Evolutionary conservation across 2,329 filamentous ascomycete genomes (phyloP).

Genomic region (Elsinoe arachidis): DNA sequence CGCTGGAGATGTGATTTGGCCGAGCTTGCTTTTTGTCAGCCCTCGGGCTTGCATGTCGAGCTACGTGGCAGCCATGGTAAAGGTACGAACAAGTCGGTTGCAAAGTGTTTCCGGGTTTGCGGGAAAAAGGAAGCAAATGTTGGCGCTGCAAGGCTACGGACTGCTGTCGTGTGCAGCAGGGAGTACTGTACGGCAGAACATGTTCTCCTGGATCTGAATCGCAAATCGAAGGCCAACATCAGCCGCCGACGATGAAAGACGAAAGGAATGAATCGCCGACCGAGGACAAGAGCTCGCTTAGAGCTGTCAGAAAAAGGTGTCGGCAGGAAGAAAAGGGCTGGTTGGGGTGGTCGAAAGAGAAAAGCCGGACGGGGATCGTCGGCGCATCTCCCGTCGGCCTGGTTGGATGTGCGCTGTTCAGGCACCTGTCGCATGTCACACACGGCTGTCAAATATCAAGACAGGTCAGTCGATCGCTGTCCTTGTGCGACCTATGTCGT

Average conservation of each 20-base stretch:
- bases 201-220: constrained; percentile 1
- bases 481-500: not conserved
- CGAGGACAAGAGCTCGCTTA: not conserved
- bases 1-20: constrained; percentile 13
- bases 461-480: not conserved
- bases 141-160: constrained; percentile 8
- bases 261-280: not conserved
- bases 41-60: not conserved
- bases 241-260: not conserved
- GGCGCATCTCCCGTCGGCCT: constrained; percentile 4
- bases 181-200: not conserved
- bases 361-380: not conserved
- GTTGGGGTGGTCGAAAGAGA: not conserved
- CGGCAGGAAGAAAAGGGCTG: not conserved
- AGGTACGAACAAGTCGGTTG: not conserved
- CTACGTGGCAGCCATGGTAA: constrained; percentile 9
- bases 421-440: not conserved
- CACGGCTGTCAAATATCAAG: not conserved
- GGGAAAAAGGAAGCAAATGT: constrained; percentile 4
- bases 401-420: not conserved
- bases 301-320: not conserved
- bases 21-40: constrained; percentile 10
- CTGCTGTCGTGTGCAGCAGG: not conserved
- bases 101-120: not conserved
- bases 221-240: not conserved